These are phyloP conservation scores for Physaria fendleri DNA, from an alignment of 345 rosid species.

Conservation along the genomic window DNA sequence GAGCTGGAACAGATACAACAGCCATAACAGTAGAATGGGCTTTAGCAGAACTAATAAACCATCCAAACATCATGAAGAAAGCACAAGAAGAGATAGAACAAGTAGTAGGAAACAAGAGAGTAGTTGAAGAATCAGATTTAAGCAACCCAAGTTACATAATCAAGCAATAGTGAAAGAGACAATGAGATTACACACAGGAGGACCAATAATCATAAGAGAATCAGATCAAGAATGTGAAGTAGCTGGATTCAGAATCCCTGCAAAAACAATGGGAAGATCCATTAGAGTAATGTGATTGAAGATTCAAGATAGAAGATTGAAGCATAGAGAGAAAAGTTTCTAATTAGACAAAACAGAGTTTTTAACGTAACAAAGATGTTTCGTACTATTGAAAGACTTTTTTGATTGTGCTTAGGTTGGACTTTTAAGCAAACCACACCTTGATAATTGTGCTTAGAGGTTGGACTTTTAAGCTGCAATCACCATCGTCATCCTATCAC, in stretches of 20 bases:
- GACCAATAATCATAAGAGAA: conserved; percentile 43
- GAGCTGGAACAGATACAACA: conserved; percentile 64
- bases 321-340: no score
- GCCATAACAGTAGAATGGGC: conserved; percentile 65
- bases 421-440: no score
- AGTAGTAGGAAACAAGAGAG: conserved; percentile 45
- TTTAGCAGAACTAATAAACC: conserved; percentile 58
- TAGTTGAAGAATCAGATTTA: conserved; percentile 53
- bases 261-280: conserved; percentile 56
- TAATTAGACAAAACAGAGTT: no score
- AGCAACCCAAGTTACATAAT: conserved; percentile 47
- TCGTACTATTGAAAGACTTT: no score
- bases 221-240: no score
- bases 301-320: no score
- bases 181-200: conserved; percentile 69
- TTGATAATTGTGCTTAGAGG: no score
- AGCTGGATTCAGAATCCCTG: conserved; percentile 40
- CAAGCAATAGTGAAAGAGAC: conserved; percentile 63
- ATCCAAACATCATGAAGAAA: conserved; percentile 55
- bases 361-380: no score
- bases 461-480: no score
- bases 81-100: conserved; percentile 46
- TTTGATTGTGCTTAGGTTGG: no score
- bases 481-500: no score
- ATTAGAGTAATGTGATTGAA: no score